Conservation (phyloP, 306 rosid genomes). For the Fragaria ananassa region DNA sequence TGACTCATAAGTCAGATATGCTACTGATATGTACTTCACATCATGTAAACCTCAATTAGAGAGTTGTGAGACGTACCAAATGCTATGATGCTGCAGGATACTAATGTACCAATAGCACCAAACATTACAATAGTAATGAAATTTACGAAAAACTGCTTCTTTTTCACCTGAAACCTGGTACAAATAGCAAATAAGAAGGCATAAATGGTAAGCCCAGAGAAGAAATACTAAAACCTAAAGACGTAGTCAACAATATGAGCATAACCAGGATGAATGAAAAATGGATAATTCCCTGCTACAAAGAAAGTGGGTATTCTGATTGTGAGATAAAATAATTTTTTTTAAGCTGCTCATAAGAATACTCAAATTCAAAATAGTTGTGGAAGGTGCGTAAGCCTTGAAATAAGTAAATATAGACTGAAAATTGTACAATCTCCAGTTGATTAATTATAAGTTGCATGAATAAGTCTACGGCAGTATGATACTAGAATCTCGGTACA, state of each 20-base stretch:
- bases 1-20: neutral
- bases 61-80: conserved; percentile 51
- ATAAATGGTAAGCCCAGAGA: neutral
- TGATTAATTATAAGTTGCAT: neutral
- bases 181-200: conserved; percentile 23
- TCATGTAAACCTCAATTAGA: neutral
- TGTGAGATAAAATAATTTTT: neutral
- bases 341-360: neutral
- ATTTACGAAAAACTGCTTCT: conserved; percentile 90
- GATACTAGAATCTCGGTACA: neutral
- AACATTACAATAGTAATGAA: conserved; percentile 77
- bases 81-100: conserved; percentile 71
- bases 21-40: neutral
- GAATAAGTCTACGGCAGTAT: neutral
- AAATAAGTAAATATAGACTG: neutral
- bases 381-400: neutral
- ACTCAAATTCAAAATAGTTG: neutral
- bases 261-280: neutral
- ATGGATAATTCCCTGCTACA: neutral
- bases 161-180: conserved; percentile 96
- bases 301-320: neutral
- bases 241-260: neutral
- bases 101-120: conserved; percentile 89
- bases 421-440: neutral
- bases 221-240: neutral